Conservation (phyloP, 768 basidiomycete genomes). For the Obba rivulosa region DNA sequence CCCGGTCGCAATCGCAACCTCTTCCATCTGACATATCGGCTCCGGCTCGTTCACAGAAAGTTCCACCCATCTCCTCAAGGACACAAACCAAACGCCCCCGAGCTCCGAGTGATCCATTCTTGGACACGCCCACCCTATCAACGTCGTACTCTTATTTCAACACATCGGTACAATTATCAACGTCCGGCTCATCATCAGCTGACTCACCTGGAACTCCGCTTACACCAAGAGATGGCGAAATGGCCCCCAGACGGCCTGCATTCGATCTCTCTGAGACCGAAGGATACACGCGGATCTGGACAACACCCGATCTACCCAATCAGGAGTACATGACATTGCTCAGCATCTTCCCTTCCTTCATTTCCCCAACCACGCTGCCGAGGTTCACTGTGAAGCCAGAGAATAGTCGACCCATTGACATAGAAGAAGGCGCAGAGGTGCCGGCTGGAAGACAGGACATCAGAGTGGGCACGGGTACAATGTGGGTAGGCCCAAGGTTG, state of each 20-base stretch:
- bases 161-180: conserved; percentile 22
- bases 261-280: conserved; percentile 31
- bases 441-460: conserved; percentile 51
- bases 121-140: conserved; percentile 62
- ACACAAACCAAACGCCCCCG: conserved; percentile 58
- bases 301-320: conserved; percentile 71
- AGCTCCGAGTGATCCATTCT: conserved; percentile 76
- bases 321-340: conserved; percentile 67
- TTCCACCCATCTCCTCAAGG: conserved; percentile 36
- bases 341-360: conserved; percentile 71
- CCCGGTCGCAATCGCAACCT: conserved; percentile 54
- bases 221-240: conserved; percentile 29
- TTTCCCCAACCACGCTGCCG: conserved; percentile 63
- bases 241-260: conserved; percentile 25
- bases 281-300: conserved; percentile 72
- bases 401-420: conserved; percentile 42
- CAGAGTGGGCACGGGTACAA: conserved; percentile 74
- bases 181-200: conserved; percentile 26
- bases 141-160: conserved; percentile 52
- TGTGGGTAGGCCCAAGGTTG: conserved; percentile 66
- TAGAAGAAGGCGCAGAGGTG: conserved; percentile 66
- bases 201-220: conserved; percentile 40
- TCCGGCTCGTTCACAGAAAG: conserved; percentile 25
- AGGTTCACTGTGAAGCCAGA: conserved; percentile 49
- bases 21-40: conserved; percentile 24